Percentiles rank a stretch among this genome's conserved stretches.
These are phyloP conservation scores for Rhizopogon vesiculosus DNA, from an alignment of 768 basidiomycete genomes.

Conservation along the genomic window DNA sequence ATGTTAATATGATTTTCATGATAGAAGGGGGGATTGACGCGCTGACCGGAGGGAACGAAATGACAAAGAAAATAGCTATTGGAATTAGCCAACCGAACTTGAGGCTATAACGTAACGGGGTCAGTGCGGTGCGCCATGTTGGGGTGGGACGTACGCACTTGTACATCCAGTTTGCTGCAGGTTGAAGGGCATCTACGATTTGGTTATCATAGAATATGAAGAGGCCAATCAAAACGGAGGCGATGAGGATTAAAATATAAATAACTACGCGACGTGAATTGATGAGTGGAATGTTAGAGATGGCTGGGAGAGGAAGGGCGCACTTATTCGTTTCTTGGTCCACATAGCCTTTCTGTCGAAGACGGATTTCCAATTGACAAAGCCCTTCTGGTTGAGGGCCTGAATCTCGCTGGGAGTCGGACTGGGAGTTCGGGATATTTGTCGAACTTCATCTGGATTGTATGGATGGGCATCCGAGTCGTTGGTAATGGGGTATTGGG, in stretches of 20 bases:
- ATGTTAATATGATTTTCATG: background rate
- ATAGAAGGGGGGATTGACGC: background rate
- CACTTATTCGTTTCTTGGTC: constrained; percentile 53
- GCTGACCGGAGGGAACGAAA: constrained; percentile 80
- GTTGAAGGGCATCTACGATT: constrained; percentile 43
- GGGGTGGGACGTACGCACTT: constrained; percentile 18
- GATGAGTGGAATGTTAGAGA: background rate
- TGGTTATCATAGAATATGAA: constrained; percentile 61
- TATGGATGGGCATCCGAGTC: background rate
- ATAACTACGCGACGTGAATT: constrained; percentile 27
- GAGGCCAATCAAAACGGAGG: constrained; percentile 46
- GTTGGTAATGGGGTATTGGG: background rate
- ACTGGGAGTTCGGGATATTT: constrained; percentile 45
- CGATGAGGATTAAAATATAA: constrained; percentile 44
- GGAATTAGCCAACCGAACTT: constrained; percentile 71
- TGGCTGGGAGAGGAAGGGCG: constrained; percentile 16
- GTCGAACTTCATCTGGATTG: constrained; percentile 13
- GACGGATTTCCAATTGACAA: constrained; percentile 43
- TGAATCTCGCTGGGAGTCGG: constrained; percentile 59
- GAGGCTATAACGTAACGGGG: constrained; percentile 29
- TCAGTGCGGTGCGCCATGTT: background rate
- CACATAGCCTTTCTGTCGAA: constrained; percentile 48
- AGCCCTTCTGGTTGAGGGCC: constrained; percentile 34
- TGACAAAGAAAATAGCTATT: constrained; percentile 74
- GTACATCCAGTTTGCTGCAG: constrained; percentile 43